A percentile compares a stretch with the other conserved stretches of the same genome.
Evolutionary conservation across 139 green algal genomes (phyloP).

Genomic region (Marvania coccoides): DNA sequence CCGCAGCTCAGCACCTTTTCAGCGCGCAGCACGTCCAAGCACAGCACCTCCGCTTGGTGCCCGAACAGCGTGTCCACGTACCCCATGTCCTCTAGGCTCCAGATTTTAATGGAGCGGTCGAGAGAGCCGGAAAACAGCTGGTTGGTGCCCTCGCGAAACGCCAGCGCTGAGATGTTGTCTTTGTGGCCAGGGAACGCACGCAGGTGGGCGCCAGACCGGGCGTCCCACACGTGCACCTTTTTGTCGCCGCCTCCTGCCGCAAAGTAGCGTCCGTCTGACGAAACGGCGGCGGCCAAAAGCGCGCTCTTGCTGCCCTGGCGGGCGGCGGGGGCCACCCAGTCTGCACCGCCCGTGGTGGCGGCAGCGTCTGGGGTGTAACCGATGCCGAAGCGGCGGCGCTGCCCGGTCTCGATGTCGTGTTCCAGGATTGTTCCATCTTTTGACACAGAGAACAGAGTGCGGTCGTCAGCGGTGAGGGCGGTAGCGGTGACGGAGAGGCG

Average conservation of each 20-base stretch:
- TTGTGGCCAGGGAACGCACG: conserved; percentile 56
- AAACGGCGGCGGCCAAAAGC: conserved; percentile 64
- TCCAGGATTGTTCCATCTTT: conserved; percentile 75
- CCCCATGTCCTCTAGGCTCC: conserved; percentile 83
- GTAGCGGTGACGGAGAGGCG: conserved; percentile 59
- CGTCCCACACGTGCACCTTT: conserved; percentile 83
- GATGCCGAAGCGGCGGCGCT: conserved; percentile 1
- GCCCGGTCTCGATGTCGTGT: conserved; percentile 70
- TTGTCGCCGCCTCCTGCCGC: conserved; percentile 72
- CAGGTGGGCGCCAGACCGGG: conserved; percentile 24
- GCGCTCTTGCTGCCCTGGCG: conserved; percentile 5
- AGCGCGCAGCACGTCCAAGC: conserved; percentile 53
- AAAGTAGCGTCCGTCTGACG: conserved; percentile 61
- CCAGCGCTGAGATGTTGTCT: conserved; percentile 63
- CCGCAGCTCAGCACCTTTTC: conserved; percentile 72
- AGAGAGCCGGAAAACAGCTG: conserved; percentile 69
- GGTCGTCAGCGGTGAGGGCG: conserved; percentile 62
- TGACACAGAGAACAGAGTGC: conserved; percentile 54
- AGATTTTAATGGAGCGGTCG: conserved; percentile 85
- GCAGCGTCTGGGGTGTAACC: conserved; percentile 6
- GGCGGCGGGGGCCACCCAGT: conserved; percentile 11
- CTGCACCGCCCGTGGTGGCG: neutral
- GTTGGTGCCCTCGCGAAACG: conserved; percentile 75
- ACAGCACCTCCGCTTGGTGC: conserved; percentile 69
- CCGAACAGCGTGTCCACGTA: conserved; percentile 96